Conservation (phyloP, 2,329 filamentous ascomycete genomes). For the Setomelanomma holmii region DNA sequence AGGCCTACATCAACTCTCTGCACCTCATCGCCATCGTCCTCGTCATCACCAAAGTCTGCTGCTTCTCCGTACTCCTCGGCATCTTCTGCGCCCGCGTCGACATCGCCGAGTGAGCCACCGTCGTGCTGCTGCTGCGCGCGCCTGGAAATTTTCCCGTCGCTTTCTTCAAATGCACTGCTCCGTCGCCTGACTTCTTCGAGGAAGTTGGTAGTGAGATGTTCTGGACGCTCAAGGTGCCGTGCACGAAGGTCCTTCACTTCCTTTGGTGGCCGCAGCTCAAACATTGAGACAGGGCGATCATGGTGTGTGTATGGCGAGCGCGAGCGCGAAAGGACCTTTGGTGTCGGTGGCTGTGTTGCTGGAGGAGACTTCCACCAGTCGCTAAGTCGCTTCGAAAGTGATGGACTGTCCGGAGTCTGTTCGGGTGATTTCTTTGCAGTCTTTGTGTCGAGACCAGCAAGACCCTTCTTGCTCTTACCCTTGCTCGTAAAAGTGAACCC, state of each 20-base stretch:
- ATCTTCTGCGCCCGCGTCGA: slow-evolving; percentile 15
- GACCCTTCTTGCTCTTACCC: slow-evolving; percentile 21
- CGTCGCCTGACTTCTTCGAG: slow-evolving; percentile 55
- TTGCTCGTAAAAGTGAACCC: slow-evolving; percentile 38
- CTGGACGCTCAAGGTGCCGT: slow-evolving; percentile 16
- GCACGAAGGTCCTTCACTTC: slow-evolving; percentile 24
- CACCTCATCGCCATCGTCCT: slow-evolving; percentile 21
- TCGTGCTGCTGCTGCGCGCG: slow-evolving; percentile 10
- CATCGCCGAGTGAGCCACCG: slow-evolving; percentile 11
- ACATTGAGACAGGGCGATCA: slow-evolving; percentile 46
- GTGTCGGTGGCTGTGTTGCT: slow-evolving; percentile 15
- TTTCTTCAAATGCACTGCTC: slow-evolving; percentile 57
- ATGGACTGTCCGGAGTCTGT: slow-evolving; percentile 37
- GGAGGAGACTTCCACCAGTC: slow-evolving; percentile 47
- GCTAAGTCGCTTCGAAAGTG: slow-evolving; percentile 36
- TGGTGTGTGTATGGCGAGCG: slow-evolving; percentile 17
- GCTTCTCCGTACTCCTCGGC: slow-evolving; percentile 17
- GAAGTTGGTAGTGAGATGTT: slow-evolving; percentile 32
- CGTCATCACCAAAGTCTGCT: slow-evolving; percentile 31
- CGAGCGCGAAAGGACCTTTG: slow-evolving; percentile 4
- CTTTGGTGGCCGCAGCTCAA: slow-evolving; percentile 43
- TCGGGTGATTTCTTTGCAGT: background rate
- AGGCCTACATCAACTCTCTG: slow-evolving; percentile 20
- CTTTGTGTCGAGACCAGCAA: slow-evolving; percentile 12
- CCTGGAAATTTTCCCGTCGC: slow-evolving; percentile 23